Conservation (phyloP, 495 filamentous ascomycete species). For the Recurvomyces mirabilis region DNA sequence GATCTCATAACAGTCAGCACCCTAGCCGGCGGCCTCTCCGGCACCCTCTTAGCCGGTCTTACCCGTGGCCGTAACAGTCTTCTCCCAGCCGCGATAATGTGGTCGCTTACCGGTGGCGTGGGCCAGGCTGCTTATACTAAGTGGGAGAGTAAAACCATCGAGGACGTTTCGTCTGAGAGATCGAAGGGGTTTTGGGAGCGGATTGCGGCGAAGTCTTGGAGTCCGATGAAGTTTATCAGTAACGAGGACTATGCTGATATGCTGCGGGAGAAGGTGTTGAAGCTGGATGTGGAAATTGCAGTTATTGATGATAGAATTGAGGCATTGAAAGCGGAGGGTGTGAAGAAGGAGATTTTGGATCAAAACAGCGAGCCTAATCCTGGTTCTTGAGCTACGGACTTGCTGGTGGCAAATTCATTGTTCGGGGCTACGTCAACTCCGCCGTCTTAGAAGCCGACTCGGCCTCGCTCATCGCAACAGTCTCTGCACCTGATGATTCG, state of each 20-base stretch:
- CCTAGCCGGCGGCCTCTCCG: constrained; percentile 57
- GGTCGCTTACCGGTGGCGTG: constrained; percentile 47
- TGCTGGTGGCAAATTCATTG: background rate
- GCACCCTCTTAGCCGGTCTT: constrained; percentile 48
- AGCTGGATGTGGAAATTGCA: constrained; percentile 74
- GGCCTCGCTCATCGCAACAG: no score
- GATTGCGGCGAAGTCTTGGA: constrained; percentile 61
- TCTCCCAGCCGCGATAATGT: constrained; percentile 52
- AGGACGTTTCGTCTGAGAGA: constrained; percentile 29
- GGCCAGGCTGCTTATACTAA: constrained; percentile 51
- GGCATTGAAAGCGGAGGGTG: constrained; percentile 34
- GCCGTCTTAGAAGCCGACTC: no score
- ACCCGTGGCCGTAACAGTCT: constrained; percentile 48
- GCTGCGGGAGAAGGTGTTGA: constrained; percentile 64
- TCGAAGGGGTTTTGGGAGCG: constrained; percentile 36
- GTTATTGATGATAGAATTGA: constrained; percentile 76
- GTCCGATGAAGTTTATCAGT: constrained; percentile 62
- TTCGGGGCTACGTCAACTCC: background rate
- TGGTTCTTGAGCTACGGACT: background rate
- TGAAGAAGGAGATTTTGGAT: background rate
- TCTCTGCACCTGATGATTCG: no score
- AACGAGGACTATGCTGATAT: constrained; percentile 71
- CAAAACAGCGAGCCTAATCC: background rate
- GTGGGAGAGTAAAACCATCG: constrained; percentile 33
- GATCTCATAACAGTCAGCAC: constrained; percentile 54